Evolutionary conservation across 1,284 basidiomycete genomes (phyloP).

Genomic region (Austroboletus niveus): DNA sequence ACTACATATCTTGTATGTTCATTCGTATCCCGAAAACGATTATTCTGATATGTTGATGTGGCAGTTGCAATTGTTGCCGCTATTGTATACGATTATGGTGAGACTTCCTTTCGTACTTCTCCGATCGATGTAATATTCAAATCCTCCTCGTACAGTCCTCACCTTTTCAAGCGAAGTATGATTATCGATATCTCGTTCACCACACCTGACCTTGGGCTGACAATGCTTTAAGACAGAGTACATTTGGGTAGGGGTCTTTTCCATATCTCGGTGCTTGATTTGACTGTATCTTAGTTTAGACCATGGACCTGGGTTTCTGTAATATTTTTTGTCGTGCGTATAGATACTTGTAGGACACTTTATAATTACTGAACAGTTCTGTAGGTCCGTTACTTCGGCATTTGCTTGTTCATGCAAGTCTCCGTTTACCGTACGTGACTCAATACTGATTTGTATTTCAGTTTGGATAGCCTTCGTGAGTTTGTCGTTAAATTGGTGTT

Average conservation of each 20-base stretch:
- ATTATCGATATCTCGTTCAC: conserved; percentile 8
- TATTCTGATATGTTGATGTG: not conserved
- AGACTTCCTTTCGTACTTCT: not conserved
- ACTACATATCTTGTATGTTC: not conserved
- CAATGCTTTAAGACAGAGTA: not conserved
- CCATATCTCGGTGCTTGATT: no score
- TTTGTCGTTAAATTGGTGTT: not conserved
- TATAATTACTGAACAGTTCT: not conserved
- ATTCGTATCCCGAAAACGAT: not conserved
- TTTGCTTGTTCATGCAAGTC: conserved; percentile 9
- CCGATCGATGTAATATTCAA: not conserved
- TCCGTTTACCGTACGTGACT: not conserved
- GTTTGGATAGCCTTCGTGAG: conserved; percentile 3
- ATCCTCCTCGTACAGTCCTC: conserved; percentile 7
- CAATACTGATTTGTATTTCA: conserved; percentile 1
- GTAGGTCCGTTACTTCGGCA: conserved; percentile 18
- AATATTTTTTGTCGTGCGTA: conserved; percentile 15
- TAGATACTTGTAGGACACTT: no score
- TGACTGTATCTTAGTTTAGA: conserved; percentile 3
- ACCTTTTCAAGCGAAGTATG: not conserved
- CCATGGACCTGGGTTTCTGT: conserved; percentile 16
- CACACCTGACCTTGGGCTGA: not conserved
- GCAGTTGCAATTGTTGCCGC: conserved; percentile 2
- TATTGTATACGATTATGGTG: not conserved
- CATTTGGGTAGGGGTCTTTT: conserved; percentile 8